These are phyloP conservation scores for Brettanomyces naardenensis DNA, from an alignment of 805 yeast genomes.

Conservation along the genomic window DNA sequence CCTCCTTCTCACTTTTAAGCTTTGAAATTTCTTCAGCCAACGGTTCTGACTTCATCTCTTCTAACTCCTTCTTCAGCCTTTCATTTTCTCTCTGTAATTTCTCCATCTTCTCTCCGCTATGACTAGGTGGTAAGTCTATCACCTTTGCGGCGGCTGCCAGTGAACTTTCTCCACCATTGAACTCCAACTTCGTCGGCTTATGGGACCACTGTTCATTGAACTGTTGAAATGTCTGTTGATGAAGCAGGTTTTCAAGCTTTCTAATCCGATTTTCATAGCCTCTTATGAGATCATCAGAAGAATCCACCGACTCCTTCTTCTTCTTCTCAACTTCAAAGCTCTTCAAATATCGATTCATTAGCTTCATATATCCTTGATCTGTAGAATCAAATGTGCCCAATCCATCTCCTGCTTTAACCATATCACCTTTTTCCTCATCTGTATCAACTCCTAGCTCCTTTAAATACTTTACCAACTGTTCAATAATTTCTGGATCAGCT, in stretches of 20 bases:
- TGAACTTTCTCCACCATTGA: conserved; percentile 5
- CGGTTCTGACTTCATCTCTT: conserved; percentile 9
- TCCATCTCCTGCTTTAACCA: conserved; percentile 19
- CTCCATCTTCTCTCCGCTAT: conserved; percentile 17
- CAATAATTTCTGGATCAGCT: conserved; percentile 26
- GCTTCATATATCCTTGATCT: conserved; percentile 28
- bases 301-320: conserved; percentile 9
- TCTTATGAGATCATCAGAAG: conserved; percentile 33
- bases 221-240: conserved; percentile 59
- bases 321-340: conserved; percentile 33
- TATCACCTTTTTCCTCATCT: conserved; percentile 18
- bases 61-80: conserved; percentile 10
- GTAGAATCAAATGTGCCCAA: conserved; percentile 24
- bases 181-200: conserved; percentile 1
- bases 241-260: conserved; percentile 69
- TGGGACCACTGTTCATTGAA: conserved; percentile 32
- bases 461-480: conserved; percentile 31
- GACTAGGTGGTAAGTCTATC: conserved; percentile 22
- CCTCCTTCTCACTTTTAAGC: conserved; percentile 11
- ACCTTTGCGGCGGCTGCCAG: conserved; percentile 17
- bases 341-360: conserved; percentile 37
- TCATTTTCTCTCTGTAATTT: conserved; percentile 18
- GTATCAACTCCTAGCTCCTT: conserved; percentile 13
- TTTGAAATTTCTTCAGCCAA: conserved; percentile 9
- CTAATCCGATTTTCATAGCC: conserved; percentile 68